Evolutionary conservation across 2,329 filamentous ascomycete species (phyloP), one percentile per base, ranked within the genome.

Genomic region (Podosphaera fusca): DNA sequence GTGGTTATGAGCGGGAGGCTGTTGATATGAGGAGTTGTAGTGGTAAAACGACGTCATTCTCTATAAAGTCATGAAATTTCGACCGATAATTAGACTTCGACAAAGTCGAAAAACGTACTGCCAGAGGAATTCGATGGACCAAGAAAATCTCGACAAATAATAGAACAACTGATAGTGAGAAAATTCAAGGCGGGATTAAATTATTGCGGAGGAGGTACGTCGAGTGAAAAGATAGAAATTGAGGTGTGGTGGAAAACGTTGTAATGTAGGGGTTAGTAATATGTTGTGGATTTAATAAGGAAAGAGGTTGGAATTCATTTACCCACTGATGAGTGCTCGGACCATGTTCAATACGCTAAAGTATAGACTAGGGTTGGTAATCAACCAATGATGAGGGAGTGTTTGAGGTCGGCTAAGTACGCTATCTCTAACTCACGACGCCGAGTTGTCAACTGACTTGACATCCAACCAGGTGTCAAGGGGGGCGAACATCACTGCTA

Each of bases 11-110:
- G 73, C 70, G 53, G 81, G 73, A 59, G 76, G 75, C 60, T 79
- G 76, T 63, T 77, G 73, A 68, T 81, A 78, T 7, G 38, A 42
- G 61, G 75, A 69, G 68, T 75, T 75, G 71, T 74, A 81, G 67
- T 78, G 75, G 67, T 80, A 81, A 70, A 80, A 82, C 67, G 75
- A 73, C 71, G 80, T 78, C 79, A 82, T 61, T 14, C 56, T 58
- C 52, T 57, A 59, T 58, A 55, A 57, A 58, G 40, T 58, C 40
- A 51, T 57, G 42, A 42, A 12, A 42, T 42, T 42, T 42, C 38
- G 10, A 12, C 5, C n/a, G 10, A 7, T 42, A 14, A 42, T 42
- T 42, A 42, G 38, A 42, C 38, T 42, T 42, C 56, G 46, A 50
- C 30, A 14, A 46, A 12, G 51, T 34, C 35, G 29, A 36, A 33